Percentiles rank a stretch among this genome's conserved stretches.
These are phyloP conservation scores for Clitocybe nebularis DNA, from an alignment of 1,284 basidiomycete species.

Conservation along the genomic window DNA sequence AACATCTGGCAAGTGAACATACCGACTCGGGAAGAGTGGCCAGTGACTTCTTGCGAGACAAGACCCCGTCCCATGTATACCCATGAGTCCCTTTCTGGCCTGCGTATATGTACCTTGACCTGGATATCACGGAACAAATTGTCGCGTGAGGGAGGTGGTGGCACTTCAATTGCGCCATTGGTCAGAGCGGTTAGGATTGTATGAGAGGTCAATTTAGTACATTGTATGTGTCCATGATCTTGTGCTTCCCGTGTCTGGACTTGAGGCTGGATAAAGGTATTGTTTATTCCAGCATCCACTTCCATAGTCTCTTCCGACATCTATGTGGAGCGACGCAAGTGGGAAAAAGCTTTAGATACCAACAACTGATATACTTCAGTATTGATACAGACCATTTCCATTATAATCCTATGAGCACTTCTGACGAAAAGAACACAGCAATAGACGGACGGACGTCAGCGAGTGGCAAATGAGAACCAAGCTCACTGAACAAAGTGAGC, in stretches of 20 bases:
- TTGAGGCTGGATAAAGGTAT: constrained; percentile 14
- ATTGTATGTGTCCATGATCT: constrained; percentile 19
- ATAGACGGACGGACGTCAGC: too few species aligned
- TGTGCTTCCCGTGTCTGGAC: constrained; percentile 16
- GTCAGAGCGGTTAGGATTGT: too few species aligned
- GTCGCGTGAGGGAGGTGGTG: constrained; percentile 30
- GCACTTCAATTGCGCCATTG: constrained; percentile 18
- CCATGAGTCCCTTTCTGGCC: constrained; percentile 77
- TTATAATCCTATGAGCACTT: too few species aligned
- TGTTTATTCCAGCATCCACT: constrained; percentile 28
- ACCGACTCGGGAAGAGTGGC: constrained; percentile 76
- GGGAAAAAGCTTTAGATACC: not conserved
- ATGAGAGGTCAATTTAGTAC: too few species aligned
- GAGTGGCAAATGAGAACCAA: too few species aligned
- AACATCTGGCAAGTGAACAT: constrained; percentile 25
- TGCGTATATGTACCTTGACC: constrained; percentile 79
- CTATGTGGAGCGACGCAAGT: constrained; percentile 10
- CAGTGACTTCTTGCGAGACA: constrained; percentile 65
- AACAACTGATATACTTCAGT: too few species aligned
- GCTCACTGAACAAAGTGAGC: too few species aligned
- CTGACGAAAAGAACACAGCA: too few species aligned
- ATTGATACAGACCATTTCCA: too few species aligned
- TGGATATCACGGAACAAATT: constrained; percentile 70
- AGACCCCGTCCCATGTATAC: constrained; percentile 71
- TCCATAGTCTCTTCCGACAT: constrained; percentile 36